Evolutionary conservation across 2,329 filamentous ascomycete species (phyloP).

Genomic region (Emericellopsis cladophorae): DNA sequence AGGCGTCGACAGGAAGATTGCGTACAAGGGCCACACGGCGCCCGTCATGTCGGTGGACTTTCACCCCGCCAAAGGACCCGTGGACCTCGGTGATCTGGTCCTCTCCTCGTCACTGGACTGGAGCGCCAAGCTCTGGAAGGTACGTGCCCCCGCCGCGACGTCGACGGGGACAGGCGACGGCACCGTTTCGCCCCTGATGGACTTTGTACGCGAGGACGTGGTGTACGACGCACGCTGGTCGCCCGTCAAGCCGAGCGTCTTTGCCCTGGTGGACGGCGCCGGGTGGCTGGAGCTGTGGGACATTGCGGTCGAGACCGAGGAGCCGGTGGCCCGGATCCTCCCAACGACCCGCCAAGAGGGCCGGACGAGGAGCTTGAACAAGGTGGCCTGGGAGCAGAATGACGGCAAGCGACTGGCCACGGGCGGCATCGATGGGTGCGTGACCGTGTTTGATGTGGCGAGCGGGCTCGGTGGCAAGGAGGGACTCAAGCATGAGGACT

Average conservation of each 20-base stretch:
- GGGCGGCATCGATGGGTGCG: slow-evolving; percentile 79
- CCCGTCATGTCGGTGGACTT: slow-evolving; percentile 96
- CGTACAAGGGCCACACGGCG: slow-evolving; percentile 81
- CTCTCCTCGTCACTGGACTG: slow-evolving; percentile 90
- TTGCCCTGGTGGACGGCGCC: slow-evolving; percentile 85
- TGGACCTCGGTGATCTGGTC: slow-evolving; percentile 89
- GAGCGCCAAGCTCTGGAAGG: slow-evolving; percentile 95
- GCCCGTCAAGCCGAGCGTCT: slow-evolving; percentile 84
- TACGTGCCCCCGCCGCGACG: slow-evolving; percentile 66
- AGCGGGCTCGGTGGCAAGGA: slow-evolving; percentile 75
- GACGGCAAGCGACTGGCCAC: slow-evolving; percentile 82
- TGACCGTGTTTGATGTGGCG: slow-evolving; percentile 90
- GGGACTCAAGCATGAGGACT: slow-evolving; percentile 73
- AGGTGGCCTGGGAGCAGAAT: slow-evolving; percentile 82
- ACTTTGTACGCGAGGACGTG: slow-evolving; percentile 88
- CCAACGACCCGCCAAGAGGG: slow-evolving; percentile 56
- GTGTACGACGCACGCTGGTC: slow-evolving; percentile 97
- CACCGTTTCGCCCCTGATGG: slow-evolving; percentile 61
- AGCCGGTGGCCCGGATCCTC: slow-evolving; percentile 70
- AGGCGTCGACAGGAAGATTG: slow-evolving; percentile 78
- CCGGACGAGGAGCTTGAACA: slow-evolving; percentile 74
- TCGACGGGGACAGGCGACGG: slow-evolving; percentile 43
- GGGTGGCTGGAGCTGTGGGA: slow-evolving; percentile 94
- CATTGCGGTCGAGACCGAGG: slow-evolving; percentile 81
- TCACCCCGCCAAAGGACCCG: slow-evolving; percentile 80